Evolutionary conservation across 1,284 basidiomycete genomes (phyloP).

Genomic region (Ustilago curta): DNA sequence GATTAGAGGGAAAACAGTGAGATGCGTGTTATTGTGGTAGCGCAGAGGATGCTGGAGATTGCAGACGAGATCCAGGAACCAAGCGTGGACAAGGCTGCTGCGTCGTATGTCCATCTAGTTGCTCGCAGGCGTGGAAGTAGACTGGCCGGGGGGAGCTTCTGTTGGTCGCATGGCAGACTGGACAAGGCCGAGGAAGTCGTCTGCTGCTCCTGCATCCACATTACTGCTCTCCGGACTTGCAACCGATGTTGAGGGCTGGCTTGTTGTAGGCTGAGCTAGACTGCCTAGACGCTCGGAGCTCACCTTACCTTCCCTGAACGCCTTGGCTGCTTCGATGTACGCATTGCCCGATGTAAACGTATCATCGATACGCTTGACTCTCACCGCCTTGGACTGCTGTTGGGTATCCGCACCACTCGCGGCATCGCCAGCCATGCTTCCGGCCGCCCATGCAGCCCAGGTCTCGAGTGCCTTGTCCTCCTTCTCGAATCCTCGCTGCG

Average conservation of each 20-base stretch:
- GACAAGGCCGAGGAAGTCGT: conserved; percentile 42
- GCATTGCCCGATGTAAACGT: conserved; percentile 48
- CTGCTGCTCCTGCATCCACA: conserved; percentile 14
- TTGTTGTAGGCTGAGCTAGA: conserved; percentile 3
- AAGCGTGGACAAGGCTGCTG: background rate
- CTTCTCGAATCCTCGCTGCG: conserved; percentile 59
- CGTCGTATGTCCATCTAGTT: background rate
- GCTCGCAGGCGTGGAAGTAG: conserved; percentile 1
- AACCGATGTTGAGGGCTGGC: background rate
- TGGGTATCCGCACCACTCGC: conserved; percentile 24
- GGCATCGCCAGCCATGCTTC: conserved; percentile 20
- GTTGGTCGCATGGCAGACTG: conserved; percentile 29
- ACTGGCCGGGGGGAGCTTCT: conserved; percentile 10
- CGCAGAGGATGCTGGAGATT: background rate
- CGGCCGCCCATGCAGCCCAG: conserved; percentile 54
- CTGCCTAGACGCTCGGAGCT: conserved; percentile 18
- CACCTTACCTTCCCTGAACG: conserved; percentile 40
- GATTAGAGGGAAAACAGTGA: background rate
- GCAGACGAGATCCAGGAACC: background rate
- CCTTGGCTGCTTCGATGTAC: conserved; percentile 53
- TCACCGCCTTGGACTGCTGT: conserved; percentile 38
- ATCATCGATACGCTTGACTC: conserved; percentile 46
- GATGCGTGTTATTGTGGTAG: background rate
- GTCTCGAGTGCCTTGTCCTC: conserved; percentile 57
- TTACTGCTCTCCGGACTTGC: background rate